Conservation (phyloP, 306 rosid genomes). For the Crotalaria pallida region DNA sequence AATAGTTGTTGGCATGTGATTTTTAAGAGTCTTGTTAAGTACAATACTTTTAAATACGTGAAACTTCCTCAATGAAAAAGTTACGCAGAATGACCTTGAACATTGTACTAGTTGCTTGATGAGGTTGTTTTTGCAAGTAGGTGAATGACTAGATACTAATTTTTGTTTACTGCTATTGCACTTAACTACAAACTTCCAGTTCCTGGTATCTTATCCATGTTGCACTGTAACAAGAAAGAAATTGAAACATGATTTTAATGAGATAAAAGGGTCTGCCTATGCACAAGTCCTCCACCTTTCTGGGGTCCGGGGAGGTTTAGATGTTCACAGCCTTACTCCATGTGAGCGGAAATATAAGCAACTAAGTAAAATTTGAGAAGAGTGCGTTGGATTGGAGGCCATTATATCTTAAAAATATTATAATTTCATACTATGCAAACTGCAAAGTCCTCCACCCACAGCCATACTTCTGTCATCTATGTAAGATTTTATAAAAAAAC, state of each 20-base stretch:
- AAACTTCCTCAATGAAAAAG: background rate
- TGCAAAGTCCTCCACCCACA: background rate
- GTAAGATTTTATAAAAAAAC: background rate
- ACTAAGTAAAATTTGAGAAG: background rate
- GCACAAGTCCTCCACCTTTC: background rate
- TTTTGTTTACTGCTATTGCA: background rate
- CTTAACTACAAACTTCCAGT: background rate
- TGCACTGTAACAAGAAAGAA: background rate
- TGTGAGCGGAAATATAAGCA: background rate
- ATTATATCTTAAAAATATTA: background rate
- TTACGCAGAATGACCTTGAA: background rate
- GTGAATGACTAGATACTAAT: background rate
- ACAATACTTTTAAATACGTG: background rate
- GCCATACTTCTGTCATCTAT: background rate
- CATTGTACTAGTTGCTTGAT: background rate
- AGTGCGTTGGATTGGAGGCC: background rate
- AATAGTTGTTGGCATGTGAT: background rate
- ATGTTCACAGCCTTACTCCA: background rate
- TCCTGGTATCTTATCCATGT: background rate
- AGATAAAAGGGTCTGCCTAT: background rate
- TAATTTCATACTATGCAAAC: background rate
- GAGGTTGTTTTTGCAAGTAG: background rate
- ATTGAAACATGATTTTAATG: background rate
- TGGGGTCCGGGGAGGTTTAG: background rate
- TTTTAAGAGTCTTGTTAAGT: background rate